Percentiles rank a stretch among this genome's conserved stretches.
These are phyloP conservation scores for Globisporangium nagaii DNA, from an alignment of 352 stramenopile genomes.

Conservation along the genomic window DNA sequence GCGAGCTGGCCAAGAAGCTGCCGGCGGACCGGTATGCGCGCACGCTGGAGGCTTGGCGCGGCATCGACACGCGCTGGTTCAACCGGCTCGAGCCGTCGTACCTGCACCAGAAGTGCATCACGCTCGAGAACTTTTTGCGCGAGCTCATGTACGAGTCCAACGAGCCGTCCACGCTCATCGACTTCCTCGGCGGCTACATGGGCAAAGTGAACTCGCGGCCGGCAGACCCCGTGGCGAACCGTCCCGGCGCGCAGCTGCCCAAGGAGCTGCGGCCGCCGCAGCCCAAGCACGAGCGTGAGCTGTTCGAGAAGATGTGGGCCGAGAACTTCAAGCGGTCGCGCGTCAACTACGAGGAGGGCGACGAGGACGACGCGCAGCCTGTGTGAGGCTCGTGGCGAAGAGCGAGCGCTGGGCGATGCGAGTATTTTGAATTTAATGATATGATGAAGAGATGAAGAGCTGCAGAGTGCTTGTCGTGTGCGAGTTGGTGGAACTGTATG, in stretches of 20 bases:
- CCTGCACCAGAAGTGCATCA: constrained; percentile 85
- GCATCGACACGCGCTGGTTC: constrained; percentile 84
- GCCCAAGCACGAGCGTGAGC: constrained; percentile 90
- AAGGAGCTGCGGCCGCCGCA: constrained; percentile 90
- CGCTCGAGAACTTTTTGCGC: constrained; percentile 83
- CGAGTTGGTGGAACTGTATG: background rate
- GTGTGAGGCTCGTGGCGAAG: too few species aligned
- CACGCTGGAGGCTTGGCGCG: constrained; percentile 61
- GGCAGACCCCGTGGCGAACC: constrained; percentile 50
- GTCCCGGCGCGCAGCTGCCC: constrained; percentile 67
- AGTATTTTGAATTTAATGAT: constrained; percentile 15
- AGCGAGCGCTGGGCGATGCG: too few species aligned
- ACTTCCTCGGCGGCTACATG: constrained; percentile 76
- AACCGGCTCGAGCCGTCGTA: constrained; percentile 85
- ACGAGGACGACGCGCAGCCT: background rate
- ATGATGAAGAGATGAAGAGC: background rate
- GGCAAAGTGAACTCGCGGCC: constrained; percentile 77
- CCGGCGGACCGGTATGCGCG: constrained; percentile 47
- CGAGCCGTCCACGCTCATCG: constrained; percentile 62
- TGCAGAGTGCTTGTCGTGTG: too few species aligned
- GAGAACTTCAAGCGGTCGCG: constrained; percentile 94
- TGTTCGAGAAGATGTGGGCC: constrained; percentile 96
- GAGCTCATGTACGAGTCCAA: constrained; percentile 88
- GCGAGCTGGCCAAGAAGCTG: constrained; percentile 79
- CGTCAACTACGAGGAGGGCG: constrained; percentile 49